Evolutionary conservation across 1,139 yeast genomes (phyloP), one percentile per base, ranked within the genome.

Genomic region (Protomyces inundatus): DNA sequence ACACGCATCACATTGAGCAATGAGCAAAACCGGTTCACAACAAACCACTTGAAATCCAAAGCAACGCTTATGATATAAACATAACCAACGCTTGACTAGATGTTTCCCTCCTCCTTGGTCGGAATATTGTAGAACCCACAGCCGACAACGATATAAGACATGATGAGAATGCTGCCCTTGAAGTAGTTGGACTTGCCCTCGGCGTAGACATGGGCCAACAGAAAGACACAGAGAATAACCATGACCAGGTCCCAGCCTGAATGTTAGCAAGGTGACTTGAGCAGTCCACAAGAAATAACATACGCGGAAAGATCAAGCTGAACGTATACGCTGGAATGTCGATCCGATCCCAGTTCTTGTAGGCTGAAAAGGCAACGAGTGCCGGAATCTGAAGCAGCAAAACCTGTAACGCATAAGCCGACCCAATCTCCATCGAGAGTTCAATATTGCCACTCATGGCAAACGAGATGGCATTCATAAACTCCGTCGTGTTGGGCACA

Each of bases 371-470:
- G 14, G 91, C 74, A 3, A 90, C 96, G 71, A 93, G 81, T 4
- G 95, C 86, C 0, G 99, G 99, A 56, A 93, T 89, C 74, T 93
- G 99, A 68, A 93, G 80, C 64, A 93, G 79, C 69, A 96, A 95
- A n/a, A 93, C 99, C 74, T 93, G 99, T 67, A 93, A 79, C 0
- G 97, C 98, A 73, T 93, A 93, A 0, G 98, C 98, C 69, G 96
- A 87, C 68, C 99, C 98, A 74, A 93, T 93, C 74, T 93, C 99
- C 97, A 93, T 89, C 1, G 95, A 61, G 58, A 93, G 79, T 0
- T 98, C 97, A 66, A 95, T 96, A 70, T 93, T 93, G 1, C 98
- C 99, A 69, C 95, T 85, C 71, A 90, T 84, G 0, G 99, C 98
- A 78, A 93, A 93, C 12, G 97, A 90, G 67, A 93, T 91, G 71